phyloP scores from a whole-genome alignment of 2,329 filamentous ascomycete species.

The Colletotrichum tanaceti region DNA sequence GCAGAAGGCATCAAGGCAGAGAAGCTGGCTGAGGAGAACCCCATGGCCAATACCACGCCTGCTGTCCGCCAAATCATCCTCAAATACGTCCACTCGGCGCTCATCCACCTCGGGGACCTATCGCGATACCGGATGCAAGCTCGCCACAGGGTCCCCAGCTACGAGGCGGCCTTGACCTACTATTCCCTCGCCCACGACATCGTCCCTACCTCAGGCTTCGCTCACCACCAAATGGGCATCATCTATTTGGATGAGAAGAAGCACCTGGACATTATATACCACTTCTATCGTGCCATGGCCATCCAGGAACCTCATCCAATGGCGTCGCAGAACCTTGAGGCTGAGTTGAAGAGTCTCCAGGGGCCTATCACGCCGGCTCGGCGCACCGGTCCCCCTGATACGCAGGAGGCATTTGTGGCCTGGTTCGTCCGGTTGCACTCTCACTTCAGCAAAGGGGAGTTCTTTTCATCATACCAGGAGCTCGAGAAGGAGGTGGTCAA shows the following conservation, averaged over 20 bases:
- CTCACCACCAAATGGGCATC: constrained; percentile 91
- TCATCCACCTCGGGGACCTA: constrained; percentile 90
- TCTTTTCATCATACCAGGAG: constrained; percentile 80
- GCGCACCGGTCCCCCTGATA: constrained; percentile 58
- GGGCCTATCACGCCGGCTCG: constrained; percentile 50
- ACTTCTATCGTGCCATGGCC: constrained; percentile 86
- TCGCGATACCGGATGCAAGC: constrained; percentile 85
- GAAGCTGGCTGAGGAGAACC: constrained; percentile 56
- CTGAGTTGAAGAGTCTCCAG: constrained; percentile 75
- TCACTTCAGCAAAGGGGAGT: constrained; percentile 81
- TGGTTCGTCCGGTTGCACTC: constrained; percentile 92
- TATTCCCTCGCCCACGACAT: constrained; percentile 86
- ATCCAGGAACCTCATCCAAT: constrained; percentile 79
- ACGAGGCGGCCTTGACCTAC: constrained; percentile 83
- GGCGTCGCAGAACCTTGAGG: constrained; percentile 80
- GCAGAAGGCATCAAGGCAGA: constrained; percentile 57
- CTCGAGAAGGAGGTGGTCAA: constrained; percentile 87
- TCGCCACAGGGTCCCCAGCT: constrained; percentile 77
- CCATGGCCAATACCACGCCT: constrained; percentile 58
- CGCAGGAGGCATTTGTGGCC: constrained; percentile 73
- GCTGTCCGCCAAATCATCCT: constrained; percentile 71
- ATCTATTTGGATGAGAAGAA: constrained; percentile 82
- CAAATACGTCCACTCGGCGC: constrained; percentile 81
- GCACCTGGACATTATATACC: constrained; percentile 87
- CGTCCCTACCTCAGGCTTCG: constrained; percentile 80